Evolutionary conservation across 2,329 filamentous ascomycete species (phyloP).

Genomic region (Acarospora socialis): DNA sequence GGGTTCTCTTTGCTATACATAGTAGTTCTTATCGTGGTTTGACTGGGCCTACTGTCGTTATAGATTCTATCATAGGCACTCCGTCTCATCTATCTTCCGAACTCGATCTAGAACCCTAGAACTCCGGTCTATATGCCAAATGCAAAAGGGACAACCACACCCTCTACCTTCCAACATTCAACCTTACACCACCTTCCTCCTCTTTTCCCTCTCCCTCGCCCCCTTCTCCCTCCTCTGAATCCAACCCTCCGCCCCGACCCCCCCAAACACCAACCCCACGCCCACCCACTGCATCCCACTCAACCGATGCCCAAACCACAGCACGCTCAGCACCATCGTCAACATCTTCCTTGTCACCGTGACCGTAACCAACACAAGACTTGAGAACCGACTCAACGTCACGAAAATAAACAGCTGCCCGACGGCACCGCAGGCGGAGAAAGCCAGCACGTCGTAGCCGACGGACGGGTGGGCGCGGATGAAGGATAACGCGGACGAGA

Average conservation of each 20-base stretch:
- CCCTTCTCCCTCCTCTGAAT: slow-evolving; percentile 73
- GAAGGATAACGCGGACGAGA: slow-evolving; percentile 66
- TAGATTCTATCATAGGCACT: no score
- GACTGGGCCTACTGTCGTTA: no score
- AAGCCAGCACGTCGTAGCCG: slow-evolving; percentile 76
- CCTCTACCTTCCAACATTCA: not conserved
- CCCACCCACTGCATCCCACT: slow-evolving; percentile 87
- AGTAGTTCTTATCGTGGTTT: no score
- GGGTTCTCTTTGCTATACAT: no score
- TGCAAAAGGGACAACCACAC: not conserved
- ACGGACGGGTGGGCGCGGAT: slow-evolving; percentile 66
- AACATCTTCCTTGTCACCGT: slow-evolving; percentile 98
- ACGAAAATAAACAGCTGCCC: slow-evolving; percentile 98
- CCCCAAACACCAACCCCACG: slow-evolving; percentile 84
- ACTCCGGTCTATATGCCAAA: not conserved
- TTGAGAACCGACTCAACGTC: slow-evolving; percentile 83
- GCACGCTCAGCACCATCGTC: slow-evolving; percentile 91
- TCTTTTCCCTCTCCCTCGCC: slow-evolving; percentile 56
- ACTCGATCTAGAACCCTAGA: no score
- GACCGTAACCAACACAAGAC: slow-evolving; percentile 82
- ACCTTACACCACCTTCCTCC: slow-evolving; percentile 12
- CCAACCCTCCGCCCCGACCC: slow-evolving; percentile 77
- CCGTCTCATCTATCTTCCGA: no score
- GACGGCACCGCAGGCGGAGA: slow-evolving; percentile 77
- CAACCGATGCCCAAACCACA: slow-evolving; percentile 84